A percentile compares a stretch with the other conserved stretches of the same genome.
phyloP scores from a whole-genome alignment of 176 grass and related monocot species.

The Triticum urartu region DNA sequence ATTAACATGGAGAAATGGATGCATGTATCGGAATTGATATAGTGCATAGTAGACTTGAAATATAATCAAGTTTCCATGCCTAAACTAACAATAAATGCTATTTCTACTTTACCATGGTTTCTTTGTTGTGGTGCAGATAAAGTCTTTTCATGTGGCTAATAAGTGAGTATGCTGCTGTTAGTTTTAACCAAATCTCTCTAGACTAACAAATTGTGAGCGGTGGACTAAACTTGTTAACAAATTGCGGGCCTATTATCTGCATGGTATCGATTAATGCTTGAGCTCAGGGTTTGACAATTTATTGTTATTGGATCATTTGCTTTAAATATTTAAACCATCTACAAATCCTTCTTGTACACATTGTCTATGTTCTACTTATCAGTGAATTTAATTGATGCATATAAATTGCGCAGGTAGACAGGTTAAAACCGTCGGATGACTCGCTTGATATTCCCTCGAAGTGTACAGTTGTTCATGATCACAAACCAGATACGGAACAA shows the following conservation, averaged over 20 bases:
- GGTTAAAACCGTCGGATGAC: conserved; percentile 37
- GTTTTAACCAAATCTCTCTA: not conserved
- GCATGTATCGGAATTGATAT: not conserved
- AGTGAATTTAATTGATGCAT: conserved; percentile 28
- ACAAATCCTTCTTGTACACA: not conserved
- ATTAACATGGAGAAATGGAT: not conserved
- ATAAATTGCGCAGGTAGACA: conserved; percentile 58
- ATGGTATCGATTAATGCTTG: conserved; percentile 5
- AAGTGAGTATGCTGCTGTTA: not conserved
- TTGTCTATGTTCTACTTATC: conserved; percentile 11
- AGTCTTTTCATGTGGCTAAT: not conserved
- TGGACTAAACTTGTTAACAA: not conserved
- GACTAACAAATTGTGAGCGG: not conserved
- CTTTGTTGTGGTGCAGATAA: not conserved
- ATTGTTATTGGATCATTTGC: conserved; percentile 3
- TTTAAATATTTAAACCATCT: not conserved
- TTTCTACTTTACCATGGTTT: not conserved
- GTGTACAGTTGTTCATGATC: conserved; percentile 21
- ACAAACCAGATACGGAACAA: conserved; percentile 31
- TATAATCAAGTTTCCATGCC: not conserved
- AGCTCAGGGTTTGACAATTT: conserved; percentile 1
- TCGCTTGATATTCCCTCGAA: conserved; percentile 41
- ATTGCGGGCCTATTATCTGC: not conserved
- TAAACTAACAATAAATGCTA: not conserved
- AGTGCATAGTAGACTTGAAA: not conserved